A percentile compares a stretch with the other conserved stretches of the same genome.
These are phyloP conservation scores for Talaromyces islandicus DNA, from an alignment of 2,329 filamentous ascomycete species.

Conservation along the genomic window DNA sequence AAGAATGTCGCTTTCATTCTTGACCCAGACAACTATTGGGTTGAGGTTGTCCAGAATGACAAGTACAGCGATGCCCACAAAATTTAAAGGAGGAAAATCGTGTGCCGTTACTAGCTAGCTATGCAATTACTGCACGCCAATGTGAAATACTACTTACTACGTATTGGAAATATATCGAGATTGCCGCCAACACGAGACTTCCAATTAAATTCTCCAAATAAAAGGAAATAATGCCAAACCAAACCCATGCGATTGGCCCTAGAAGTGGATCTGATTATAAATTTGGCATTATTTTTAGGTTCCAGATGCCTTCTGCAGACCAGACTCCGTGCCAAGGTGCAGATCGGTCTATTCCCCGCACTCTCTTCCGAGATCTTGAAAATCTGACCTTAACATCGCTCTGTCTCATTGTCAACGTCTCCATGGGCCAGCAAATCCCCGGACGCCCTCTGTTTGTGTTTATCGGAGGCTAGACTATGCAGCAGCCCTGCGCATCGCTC, in stretches of 20 bases:
- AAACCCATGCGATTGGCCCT: not conserved
- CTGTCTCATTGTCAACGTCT: not conserved
- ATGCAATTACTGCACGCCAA: not conserved
- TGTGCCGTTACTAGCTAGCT: not conserved
- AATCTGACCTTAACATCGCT: not conserved
- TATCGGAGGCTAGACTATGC: not conserved
- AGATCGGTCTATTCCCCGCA: not conserved
- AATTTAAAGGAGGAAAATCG: not conserved
- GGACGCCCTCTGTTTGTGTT: not conserved
- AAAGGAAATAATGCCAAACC: not conserved
- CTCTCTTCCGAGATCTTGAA: not conserved
- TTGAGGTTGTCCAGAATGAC: constrained; percentile 66
- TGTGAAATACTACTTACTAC: not conserved
- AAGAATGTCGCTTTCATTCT: constrained; percentile 89
- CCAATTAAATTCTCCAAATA: no score
- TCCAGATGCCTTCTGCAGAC: not conserved
- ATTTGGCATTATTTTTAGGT: not conserved
- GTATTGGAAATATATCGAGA: no score
- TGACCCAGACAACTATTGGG: constrained; percentile 83
- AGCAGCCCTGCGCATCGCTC: not conserved
- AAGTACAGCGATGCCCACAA: constrained; percentile 4
- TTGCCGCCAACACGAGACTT: no score
- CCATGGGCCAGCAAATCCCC: not conserved
- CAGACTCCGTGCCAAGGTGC: not conserved
- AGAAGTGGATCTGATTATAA: not conserved